Evolutionary conservation across 805 yeast species (phyloP), one percentile per base, ranked within the genome.

Genomic region (Spathaspora sp.): DNA sequence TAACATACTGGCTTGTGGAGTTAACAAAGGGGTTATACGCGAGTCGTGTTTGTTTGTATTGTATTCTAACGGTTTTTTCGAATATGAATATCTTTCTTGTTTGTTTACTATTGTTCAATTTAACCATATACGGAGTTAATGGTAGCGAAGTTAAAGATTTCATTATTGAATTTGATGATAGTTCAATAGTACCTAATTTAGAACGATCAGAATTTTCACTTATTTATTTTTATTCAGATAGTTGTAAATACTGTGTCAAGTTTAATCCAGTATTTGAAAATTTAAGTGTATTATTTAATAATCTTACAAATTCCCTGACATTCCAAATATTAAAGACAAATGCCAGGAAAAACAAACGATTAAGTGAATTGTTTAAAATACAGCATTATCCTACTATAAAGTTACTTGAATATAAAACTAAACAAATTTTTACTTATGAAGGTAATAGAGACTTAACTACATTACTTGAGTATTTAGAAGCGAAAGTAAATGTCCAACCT

Each of bases 321-420:
- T 62, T 74, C 19, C 78, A 73, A 53, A 46, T 70, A 0, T 45
- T 70, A 26, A 68, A 68, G 51, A 56, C 67, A 5, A 64, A 73
- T 46, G 70, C 65, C 1, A 53, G 57, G n/a, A 38, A 40, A 14
- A 64, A 64, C 55, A 62, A 59, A 38, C 60, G 71, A 16, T 62
- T 80, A 6, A 64, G 75, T 39, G 58, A 57, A 32, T 61, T 73
- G 46, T 80, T 80, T 52, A 57, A 60, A 14, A 66, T 83, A 2
- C 53, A 57, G 10, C 72, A 70, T 17, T 83, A 70, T 59, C 89
- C 89, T 1, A 68, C 77, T 0, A 52, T 83, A 47, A 73, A 75
- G 56, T 58, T 83, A 32, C 75, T 79, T 53, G 64, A 75, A 32
- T 67, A 68, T 46, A 65, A 67, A 42, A 77, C 79, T 1, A 73